Conservation (phyloP, 2,329 filamentous ascomycete genomes). For the Cytospora mali region DNA sequence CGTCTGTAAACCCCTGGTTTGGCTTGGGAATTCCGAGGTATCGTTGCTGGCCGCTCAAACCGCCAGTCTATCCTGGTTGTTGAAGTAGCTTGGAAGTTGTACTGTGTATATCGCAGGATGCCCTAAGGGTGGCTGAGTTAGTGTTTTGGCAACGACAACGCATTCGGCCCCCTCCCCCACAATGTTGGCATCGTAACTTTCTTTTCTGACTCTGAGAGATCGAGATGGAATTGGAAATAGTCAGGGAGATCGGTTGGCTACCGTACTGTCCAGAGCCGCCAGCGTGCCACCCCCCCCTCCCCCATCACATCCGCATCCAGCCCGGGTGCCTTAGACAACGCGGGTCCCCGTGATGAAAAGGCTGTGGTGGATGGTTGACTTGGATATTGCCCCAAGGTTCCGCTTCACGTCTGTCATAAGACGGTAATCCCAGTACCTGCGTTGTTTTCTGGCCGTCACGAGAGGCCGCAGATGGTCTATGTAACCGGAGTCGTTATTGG, state of each 20-base stretch:
- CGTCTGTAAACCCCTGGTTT: neutral
- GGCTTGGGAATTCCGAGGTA: neutral
- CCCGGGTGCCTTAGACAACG: slow-evolving; percentile 8
- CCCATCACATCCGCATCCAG: slow-evolving; percentile 10
- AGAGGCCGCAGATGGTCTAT: slow-evolving; percentile 27
- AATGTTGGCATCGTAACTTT: neutral
- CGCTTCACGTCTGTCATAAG: slow-evolving; percentile 17
- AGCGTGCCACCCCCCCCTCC: too few species aligned
- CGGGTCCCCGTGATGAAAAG: slow-evolving; percentile 4
- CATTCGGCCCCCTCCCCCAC: neutral
- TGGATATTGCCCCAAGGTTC: neutral
- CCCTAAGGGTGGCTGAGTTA: neutral
- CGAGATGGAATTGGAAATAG: neutral
- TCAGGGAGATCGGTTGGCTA: neutral
- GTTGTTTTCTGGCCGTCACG: slow-evolving; percentile 25
- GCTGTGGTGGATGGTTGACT: slow-evolving; percentile 22
- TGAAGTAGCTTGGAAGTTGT: neutral
- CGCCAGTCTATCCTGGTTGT: neutral
- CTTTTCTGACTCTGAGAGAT: neutral
- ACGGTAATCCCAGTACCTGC: slow-evolving; percentile 26
- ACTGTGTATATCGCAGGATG: neutral
- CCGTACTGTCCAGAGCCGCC: neutral
- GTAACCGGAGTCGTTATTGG: neutral
- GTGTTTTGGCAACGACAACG: neutral
- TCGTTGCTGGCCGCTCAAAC: neutral